phyloP scores from a whole-genome alignment of 2,329 filamentous ascomycete species.

The Fusarium luffae region DNA sequence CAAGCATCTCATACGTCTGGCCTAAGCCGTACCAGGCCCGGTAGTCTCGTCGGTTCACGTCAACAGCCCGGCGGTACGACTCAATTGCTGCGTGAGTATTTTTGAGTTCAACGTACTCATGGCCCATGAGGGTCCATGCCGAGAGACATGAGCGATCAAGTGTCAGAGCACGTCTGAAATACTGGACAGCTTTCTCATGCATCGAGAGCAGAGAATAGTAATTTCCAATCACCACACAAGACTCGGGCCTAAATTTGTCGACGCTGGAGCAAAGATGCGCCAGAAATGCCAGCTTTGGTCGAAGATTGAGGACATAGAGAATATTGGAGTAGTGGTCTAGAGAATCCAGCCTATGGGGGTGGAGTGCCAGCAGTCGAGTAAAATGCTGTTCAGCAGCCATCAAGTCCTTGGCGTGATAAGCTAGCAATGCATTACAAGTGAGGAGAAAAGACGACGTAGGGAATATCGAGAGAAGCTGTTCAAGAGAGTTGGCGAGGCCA shows the following conservation, averaged over 20 bases:
- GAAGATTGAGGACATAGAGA: slow-evolving; percentile 88
- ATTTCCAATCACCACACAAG: slow-evolving; percentile 95
- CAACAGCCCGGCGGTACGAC: slow-evolving; percentile 93
- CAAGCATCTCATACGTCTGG: slow-evolving; percentile 96
- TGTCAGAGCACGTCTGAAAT: slow-evolving; percentile 92
- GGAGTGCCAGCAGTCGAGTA: slow-evolving; percentile 81
- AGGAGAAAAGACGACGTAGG: slow-evolving; percentile 89
- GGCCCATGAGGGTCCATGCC: slow-evolving; percentile 98
- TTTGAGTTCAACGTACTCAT: slow-evolving; percentile 98
- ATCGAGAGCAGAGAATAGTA: slow-evolving; percentile 95
- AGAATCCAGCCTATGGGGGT: slow-evolving; percentile 81
- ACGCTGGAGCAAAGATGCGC: slow-evolving; percentile 90
- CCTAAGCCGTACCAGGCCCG: slow-evolving; percentile 97
- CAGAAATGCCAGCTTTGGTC: slow-evolving; percentile 90
- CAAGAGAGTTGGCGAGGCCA: slow-evolving; percentile 77
- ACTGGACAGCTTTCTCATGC: slow-evolving; percentile 98
- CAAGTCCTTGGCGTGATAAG: slow-evolving; percentile 90
- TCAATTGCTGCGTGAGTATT: slow-evolving; percentile 98
- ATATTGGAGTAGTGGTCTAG: slow-evolving; percentile 98
- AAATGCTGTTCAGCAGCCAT: slow-evolving; percentile 74
- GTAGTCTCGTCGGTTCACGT: slow-evolving; percentile 95
- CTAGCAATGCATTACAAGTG: slow-evolving; percentile 86
- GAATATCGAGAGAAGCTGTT: slow-evolving; percentile 85
- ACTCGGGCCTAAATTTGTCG: slow-evolving; percentile 96
- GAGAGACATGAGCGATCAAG: slow-evolving; percentile 91